Percentiles rank a stretch among this genome's conserved stretches.
Conservation (phyloP, 2,329 filamentous ascomycete species). For the Emmonsia crescens region DNA sequence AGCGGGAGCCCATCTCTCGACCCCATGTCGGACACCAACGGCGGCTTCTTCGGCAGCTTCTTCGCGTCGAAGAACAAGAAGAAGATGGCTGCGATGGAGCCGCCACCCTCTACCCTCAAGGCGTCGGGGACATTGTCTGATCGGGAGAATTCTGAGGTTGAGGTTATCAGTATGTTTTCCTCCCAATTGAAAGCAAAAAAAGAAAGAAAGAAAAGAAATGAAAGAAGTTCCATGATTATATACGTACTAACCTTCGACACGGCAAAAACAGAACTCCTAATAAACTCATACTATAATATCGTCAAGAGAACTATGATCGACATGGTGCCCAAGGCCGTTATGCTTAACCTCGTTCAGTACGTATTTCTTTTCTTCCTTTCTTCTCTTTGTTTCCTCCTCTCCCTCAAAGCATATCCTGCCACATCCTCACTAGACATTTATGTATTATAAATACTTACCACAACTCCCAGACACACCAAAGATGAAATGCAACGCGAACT, state of each 20-base stretch:
- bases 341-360: slow-evolving; percentile 92
- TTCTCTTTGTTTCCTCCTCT: neutral
- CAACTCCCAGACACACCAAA: slow-evolving; percentile 63
- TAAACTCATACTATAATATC: slow-evolving; percentile 96
- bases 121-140: slow-evolving; percentile 88
- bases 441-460: slow-evolving; percentile 2
- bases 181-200: too few species aligned
- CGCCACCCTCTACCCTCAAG: slow-evolving; percentile 84
- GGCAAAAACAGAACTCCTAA: slow-evolving; percentile 62
- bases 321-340: slow-evolving; percentile 99
- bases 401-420: neutral
- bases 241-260: neutral
- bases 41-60: slow-evolving; percentile 95
- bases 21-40: slow-evolving; percentile 45
- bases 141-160: slow-evolving; percentile 89
- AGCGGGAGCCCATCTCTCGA: slow-evolving; percentile 66
- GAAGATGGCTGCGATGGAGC: slow-evolving; percentile 99
- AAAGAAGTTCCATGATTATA: neutral
- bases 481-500: slow-evolving; percentile 98
- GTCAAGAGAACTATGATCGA: slow-evolving; percentile 98
- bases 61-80: slow-evolving; percentile 99
- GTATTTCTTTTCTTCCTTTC: slow-evolving; percentile 28
- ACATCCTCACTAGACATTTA: too few species aligned
- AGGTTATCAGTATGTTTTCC: slow-evolving; percentile 76
- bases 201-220: too few species aligned